phyloP scores from a whole-genome alignment of 805 yeast genomes.

The Kazachstania bromeliacearum region DNA sequence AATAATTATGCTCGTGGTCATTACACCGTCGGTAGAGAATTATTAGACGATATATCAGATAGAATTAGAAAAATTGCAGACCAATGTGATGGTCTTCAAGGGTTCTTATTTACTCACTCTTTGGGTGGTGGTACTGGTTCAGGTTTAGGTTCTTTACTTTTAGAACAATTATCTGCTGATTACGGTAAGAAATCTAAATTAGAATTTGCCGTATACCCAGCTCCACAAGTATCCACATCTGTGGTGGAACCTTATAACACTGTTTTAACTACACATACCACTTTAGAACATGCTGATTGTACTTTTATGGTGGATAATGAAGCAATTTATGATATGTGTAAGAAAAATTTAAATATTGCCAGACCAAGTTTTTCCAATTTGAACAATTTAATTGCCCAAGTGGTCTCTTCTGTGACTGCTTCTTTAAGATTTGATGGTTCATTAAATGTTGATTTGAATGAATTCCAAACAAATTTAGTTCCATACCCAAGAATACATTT shows the following conservation, averaged over 20 bases:
- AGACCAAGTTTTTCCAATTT: slow-evolving; percentile 84
- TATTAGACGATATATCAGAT: slow-evolving; percentile 88
- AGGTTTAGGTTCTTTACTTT: slow-evolving; percentile 87
- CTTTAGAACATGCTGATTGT: slow-evolving; percentile 97
- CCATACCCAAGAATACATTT: slow-evolving; percentile 99
- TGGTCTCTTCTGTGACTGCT: slow-evolving; percentile 95
- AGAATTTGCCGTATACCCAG: slow-evolving; percentile 97
- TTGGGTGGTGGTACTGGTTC: slow-evolving; percentile 99
- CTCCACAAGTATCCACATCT: slow-evolving; percentile 92
- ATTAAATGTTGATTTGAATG: slow-evolving; percentile 92
- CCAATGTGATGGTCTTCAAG: slow-evolving; percentile 96
- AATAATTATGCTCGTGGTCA: slow-evolving; percentile 98
- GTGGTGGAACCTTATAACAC: slow-evolving; percentile 98
- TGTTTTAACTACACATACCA: slow-evolving; percentile 92
- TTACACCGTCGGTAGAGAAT: slow-evolving; percentile 93
- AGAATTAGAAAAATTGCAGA: slow-evolving; percentile 92
- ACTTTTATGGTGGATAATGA: slow-evolving; percentile 99
- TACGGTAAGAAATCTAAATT: slow-evolving; percentile 94
- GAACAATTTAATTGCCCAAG: slow-evolving; percentile 93
- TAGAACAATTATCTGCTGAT: slow-evolving; percentile 86
- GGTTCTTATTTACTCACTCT: slow-evolving; percentile 93
- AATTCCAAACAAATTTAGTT: slow-evolving; percentile 95
- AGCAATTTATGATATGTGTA: slow-evolving; percentile 97
- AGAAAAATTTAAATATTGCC: slow-evolving; percentile 84
- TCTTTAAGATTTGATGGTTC: slow-evolving; percentile 96